Evolutionary conservation across 495 filamentous ascomycete genomes (phyloP).

Genomic region (Emericellopsis terricola): DNA sequence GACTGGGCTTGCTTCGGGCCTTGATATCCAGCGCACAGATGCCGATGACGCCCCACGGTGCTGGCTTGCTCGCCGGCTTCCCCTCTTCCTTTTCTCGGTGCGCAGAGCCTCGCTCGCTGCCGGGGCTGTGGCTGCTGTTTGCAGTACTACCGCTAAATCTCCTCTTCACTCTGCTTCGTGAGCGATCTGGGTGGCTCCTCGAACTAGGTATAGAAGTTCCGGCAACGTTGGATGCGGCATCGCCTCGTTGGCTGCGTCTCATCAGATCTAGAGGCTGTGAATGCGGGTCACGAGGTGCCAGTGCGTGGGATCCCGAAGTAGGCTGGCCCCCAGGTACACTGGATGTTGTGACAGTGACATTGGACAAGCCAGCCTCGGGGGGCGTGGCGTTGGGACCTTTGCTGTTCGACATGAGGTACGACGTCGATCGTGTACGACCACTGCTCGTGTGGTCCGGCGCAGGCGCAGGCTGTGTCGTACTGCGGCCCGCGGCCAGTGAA

Average conservation of each 20-base stretch:
- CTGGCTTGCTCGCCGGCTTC: slow-evolving; percentile 13
- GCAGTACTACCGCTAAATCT: slow-evolving; percentile 61
- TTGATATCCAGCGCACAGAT: slow-evolving; percentile 94
- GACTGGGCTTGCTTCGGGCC: slow-evolving; percentile 85
- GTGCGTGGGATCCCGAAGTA: slow-evolving; percentile 15
- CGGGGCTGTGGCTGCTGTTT: slow-evolving; percentile 51
- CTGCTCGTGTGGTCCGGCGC: slow-evolving; percentile 22
- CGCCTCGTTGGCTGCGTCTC: slow-evolving; percentile 8
- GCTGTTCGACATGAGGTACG: slow-evolving; percentile 18
- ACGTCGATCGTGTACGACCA: slow-evolving; percentile 12
- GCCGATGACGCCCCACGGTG: slow-evolving; percentile 49
- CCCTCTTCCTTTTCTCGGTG: slow-evolving; percentile 28
- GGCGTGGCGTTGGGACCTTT: slow-evolving; percentile 17
- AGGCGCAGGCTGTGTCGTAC: slow-evolving; percentile 23
- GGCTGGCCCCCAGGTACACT: slow-evolving; percentile 14
- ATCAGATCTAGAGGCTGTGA: slow-evolving; percentile 16
- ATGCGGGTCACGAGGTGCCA: slow-evolving; percentile 22
- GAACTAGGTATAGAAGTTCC: slow-evolving; percentile 4
- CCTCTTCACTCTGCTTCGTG: slow-evolving; percentile 54
- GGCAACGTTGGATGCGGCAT: background rate
- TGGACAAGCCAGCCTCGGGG: slow-evolving; percentile 32
- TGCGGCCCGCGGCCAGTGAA: slow-evolving; percentile 39
- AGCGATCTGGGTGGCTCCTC: slow-evolving; percentile 25
- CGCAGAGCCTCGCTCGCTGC: slow-evolving; percentile 30
- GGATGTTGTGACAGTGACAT: slow-evolving; percentile 35